Evolutionary conservation across 176 grass and related monocot species (phyloP).

Genomic region (Oryza meridionalis): DNA sequence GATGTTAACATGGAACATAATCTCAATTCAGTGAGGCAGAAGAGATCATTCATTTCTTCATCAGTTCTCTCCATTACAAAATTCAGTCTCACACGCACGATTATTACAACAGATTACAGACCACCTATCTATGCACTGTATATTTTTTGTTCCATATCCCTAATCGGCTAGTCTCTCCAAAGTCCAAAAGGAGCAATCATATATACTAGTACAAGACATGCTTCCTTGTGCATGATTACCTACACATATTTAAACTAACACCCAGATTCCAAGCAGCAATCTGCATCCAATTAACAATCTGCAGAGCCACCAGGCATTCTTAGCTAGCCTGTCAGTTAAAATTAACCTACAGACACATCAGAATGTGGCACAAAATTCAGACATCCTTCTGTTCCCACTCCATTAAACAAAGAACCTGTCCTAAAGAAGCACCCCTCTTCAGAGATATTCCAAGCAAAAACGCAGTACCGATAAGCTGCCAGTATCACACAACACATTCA

Average conservation of each 20-base stretch:
- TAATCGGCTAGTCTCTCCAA: not conserved
- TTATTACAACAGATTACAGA: not conserved
- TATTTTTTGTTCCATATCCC: not conserved
- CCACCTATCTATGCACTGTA: not conserved
- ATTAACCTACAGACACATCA: not conserved
- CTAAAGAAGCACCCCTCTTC: not conserved
- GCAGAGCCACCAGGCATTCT: not conserved
- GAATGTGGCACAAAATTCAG: not conserved
- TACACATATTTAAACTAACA: conserved; percentile 21
- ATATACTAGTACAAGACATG: conserved; percentile 27
- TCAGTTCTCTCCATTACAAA: not conserved
- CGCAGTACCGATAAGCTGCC: not conserved
- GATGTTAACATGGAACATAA: not conserved
- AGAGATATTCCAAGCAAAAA: conserved; percentile 25
- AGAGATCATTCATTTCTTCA: not conserved
- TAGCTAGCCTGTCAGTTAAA: conserved; percentile 18
- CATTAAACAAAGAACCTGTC: conserved; percentile 8
- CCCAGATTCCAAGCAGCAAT: conserved; percentile 38
- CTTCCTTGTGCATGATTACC: conserved; percentile 34
- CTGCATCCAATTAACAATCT: not conserved
- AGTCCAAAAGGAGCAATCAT: conserved; percentile 21
- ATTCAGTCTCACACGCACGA: not conserved
- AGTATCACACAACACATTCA: not conserved
- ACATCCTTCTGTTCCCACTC: not conserved
- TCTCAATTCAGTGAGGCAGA: not conserved